phyloP scores from a whole-genome alignment of 1,284 basidiomycete genomes.

The Puccinia horiana region DNA sequence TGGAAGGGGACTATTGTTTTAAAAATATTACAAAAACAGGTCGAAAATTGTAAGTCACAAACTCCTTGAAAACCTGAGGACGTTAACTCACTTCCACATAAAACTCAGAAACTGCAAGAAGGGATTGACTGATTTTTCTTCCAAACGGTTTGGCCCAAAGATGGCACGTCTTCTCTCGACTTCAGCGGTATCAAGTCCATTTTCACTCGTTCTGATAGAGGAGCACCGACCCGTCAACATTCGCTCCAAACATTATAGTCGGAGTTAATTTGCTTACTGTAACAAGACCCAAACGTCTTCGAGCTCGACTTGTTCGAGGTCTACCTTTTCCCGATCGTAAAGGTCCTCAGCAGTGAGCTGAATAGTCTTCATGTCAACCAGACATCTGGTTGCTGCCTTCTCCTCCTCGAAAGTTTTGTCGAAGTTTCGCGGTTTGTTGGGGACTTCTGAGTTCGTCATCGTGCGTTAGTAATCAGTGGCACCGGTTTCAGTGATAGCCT shows the following conservation, averaged over 20 bases:
- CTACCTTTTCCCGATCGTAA: conserved; percentile 98
- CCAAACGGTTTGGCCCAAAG: conserved; percentile 95
- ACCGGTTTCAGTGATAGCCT: background rate
- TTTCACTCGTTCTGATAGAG: conserved; percentile 62
- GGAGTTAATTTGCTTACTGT: conserved; percentile 68
- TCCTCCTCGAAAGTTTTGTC: conserved; percentile 50
- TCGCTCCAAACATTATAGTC: background rate
- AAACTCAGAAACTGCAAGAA: conserved; percentile 66
- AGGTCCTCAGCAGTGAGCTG: conserved; percentile 90
- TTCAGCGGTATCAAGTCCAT: conserved; percentile 76
- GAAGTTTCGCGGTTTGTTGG: conserved; percentile 19
- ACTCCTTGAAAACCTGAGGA: too few species aligned
- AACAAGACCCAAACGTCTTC: conserved; percentile 95
- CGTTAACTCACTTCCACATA: too few species aligned
- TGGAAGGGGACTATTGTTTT: conserved; percentile 87
- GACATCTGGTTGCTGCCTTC: conserved; percentile 55
- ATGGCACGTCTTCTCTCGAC: conserved; percentile 81
- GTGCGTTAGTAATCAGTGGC: too few species aligned
- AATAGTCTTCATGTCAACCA: conserved; percentile 64
- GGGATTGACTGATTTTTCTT: conserved; percentile 81
- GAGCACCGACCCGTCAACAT: background rate
- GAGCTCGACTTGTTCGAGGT: conserved; percentile 92
- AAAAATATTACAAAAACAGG: too few species aligned
- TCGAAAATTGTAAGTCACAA: too few species aligned
- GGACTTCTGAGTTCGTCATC: too few species aligned